These are phyloP conservation scores for Zymoseptoria ardabiliae DNA, from an alignment of 2,329 filamentous ascomycete genomes.

Conservation along the genomic window DNA sequence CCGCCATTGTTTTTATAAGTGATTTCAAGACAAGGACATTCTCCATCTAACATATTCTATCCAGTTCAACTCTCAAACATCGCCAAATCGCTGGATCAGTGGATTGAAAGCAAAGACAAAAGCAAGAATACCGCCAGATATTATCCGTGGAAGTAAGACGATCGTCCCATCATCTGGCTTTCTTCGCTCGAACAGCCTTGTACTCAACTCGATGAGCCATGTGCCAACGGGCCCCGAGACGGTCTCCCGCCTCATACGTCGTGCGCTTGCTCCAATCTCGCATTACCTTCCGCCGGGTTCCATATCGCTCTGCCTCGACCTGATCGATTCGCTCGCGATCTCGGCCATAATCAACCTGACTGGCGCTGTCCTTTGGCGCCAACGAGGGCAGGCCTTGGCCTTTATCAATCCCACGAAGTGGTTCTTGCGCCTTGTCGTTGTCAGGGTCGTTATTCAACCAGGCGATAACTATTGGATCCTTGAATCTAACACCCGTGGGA, in stretches of 20 bases:
- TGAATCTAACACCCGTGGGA: background rate
- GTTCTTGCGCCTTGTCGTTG: background rate
- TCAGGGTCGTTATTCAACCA: background rate
- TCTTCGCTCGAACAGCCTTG: background rate
- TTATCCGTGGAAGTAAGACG: background rate
- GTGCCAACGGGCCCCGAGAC: background rate
- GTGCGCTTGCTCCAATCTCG: background rate
- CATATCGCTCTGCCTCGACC: background rate
- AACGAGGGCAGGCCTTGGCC: background rate
- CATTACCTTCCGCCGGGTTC: background rate
- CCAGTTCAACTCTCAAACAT: too few species aligned
- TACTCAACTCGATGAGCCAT: background rate
- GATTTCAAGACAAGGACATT: too few species aligned
- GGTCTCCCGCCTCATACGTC: background rate
- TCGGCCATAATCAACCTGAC: background rate
- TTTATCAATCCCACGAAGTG: background rate
- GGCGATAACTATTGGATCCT: background rate
- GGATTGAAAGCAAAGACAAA: background rate
- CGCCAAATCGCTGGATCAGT: too few species aligned
- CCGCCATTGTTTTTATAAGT: too few species aligned
- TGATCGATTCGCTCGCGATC: background rate
- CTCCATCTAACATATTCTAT: too few species aligned
- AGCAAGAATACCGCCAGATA: background rate
- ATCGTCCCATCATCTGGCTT: background rate
- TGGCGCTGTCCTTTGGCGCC: background rate